phyloP scores from a whole-genome alignment of 345 rosid species.

The Linum lewisii region DNA sequence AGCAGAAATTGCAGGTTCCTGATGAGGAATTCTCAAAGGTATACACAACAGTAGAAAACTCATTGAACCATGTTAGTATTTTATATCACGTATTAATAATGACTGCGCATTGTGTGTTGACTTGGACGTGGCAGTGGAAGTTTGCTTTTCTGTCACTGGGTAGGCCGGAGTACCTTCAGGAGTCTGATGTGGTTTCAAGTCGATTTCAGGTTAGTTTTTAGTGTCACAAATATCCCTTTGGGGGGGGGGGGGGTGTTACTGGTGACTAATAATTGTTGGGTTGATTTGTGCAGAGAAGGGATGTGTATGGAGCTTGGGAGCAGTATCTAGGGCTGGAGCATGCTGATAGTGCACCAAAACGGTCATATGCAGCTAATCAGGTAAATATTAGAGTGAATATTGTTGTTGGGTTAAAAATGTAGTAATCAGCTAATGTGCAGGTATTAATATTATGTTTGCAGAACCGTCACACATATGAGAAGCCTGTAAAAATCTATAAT shows the following conservation, averaged over 20 bases:
- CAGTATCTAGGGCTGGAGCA: slow-evolving; percentile 10
- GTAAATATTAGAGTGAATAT: not conserved
- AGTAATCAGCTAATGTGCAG: not conserved
- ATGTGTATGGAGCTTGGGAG: slow-evolving; percentile 12
- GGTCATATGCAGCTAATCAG: slow-evolving; percentile 9
- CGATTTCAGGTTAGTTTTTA: slow-evolving; percentile 20
- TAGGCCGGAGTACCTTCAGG: slow-evolving; percentile 24
- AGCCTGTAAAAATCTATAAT: slow-evolving; percentile 70
- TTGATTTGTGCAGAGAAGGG: slow-evolving; percentile 2
- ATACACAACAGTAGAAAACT: not conserved
- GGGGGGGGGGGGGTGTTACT: not conserved
- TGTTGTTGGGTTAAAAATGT: not conserved
- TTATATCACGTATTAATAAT: not conserved
- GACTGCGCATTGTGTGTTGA: not conserved
- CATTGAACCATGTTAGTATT: not conserved
- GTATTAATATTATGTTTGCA: slow-evolving; percentile 17
- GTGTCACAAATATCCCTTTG: not conserved
- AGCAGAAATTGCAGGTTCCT: slow-evolving; percentile 31
- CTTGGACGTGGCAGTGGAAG: slow-evolving; percentile 21
- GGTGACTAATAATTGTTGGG: not conserved
- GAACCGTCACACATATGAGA: slow-evolving; percentile 62
- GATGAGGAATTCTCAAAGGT: slow-evolving; percentile 31
- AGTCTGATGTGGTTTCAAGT: slow-evolving; percentile 19
- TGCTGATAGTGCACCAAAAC: slow-evolving; percentile 7
- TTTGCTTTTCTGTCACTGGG: slow-evolving; percentile 22